phyloP scores from a whole-genome alignment of 2,329 filamentous ascomycete genomes.

The Cercospora sp. region DNA sequence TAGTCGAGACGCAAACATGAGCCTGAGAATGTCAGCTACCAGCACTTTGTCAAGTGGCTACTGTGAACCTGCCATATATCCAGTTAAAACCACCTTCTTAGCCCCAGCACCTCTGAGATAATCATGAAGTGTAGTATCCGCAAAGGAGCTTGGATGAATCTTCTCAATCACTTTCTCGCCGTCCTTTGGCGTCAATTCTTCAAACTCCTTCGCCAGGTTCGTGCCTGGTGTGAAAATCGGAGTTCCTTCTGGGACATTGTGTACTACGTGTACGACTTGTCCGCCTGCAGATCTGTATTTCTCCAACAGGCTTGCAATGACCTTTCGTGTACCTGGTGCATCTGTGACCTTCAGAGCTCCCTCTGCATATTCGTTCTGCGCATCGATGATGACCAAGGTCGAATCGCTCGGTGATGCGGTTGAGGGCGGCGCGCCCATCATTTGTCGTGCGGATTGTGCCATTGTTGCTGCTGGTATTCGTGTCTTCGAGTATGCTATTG shows the following conservation, averaged over 20 bases:
- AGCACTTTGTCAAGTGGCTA: neutral
- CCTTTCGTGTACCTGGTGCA: constrained; percentile 55
- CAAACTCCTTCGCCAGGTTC: constrained; percentile 60
- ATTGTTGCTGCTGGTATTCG: constrained; percentile 10
- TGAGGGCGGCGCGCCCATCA: constrained; percentile 57
- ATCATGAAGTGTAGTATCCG: constrained; percentile 59
- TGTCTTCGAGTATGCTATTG: neutral
- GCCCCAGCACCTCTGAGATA: constrained; percentile 52
- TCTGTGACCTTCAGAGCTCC: constrained; percentile 60
- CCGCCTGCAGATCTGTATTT: constrained; percentile 59
- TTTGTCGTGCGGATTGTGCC: constrained; percentile 49
- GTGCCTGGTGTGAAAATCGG: constrained; percentile 67
- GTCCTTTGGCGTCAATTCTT: constrained; percentile 56
- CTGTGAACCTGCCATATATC: constrained; percentile 53
- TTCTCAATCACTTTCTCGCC: constrained; percentile 62
- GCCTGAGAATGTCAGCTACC: constrained; percentile 45
- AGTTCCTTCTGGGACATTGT: constrained; percentile 60
- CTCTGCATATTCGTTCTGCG: constrained; percentile 67
- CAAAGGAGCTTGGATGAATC: constrained; percentile 60
- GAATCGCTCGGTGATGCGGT: constrained; percentile 60
- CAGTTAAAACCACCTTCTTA: constrained; percentile 62
- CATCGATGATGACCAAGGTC: constrained; percentile 67
- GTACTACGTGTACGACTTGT: constrained; percentile 63
- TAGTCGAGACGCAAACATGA: constrained; percentile 65
- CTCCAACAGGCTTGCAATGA: constrained; percentile 58